Conservation (phyloP, 2,329 filamentous ascomycete genomes). For the Teratosphaeriaceae sp. region DNA sequence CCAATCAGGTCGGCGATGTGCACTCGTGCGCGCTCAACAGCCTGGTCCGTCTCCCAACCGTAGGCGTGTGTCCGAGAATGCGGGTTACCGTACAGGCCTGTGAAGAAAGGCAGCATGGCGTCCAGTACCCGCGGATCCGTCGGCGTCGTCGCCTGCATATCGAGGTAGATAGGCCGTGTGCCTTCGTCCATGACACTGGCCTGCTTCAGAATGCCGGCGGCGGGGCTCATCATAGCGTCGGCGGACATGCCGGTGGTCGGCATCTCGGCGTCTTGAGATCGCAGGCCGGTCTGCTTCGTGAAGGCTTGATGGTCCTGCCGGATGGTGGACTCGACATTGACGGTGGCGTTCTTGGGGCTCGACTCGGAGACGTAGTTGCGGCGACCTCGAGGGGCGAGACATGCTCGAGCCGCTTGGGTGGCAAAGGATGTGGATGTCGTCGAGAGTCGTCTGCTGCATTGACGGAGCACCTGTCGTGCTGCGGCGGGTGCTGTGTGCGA, state of each 20-base stretch:
- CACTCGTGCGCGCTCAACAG: slow-evolving; percentile 76
- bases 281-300: slow-evolving; percentile 49
- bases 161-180: slow-evolving; percentile 88
- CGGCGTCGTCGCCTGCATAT: slow-evolving; percentile 97
- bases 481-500: slow-evolving; percentile 53
- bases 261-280: slow-evolving; percentile 51
- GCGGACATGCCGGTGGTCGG: slow-evolving; percentile 52
- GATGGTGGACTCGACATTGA: slow-evolving; percentile 76
- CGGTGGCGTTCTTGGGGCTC: slow-evolving; percentile 70
- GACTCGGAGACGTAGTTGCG: slow-evolving; percentile 76
- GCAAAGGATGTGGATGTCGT: slow-evolving; percentile 35
- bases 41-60: slow-evolving; percentile 96
- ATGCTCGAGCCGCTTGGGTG: slow-evolving; percentile 34
- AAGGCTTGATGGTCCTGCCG: slow-evolving; percentile 82
- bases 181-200: slow-evolving; percentile 91
- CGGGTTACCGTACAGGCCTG: slow-evolving; percentile 91
- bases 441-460: slow-evolving; percentile 46
- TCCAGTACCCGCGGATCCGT: slow-evolving; percentile 92
- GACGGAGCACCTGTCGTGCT: slow-evolving; percentile 66
- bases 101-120: slow-evolving; percentile 92
- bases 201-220: slow-evolving; percentile 75
- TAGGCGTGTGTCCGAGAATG: slow-evolving; percentile 97
- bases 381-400: slow-evolving; percentile 30
- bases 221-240: slow-evolving; percentile 66
- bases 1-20: slow-evolving; percentile 84